Evolutionary conservation across 257 asterid genomes (phyloP).

Genomic region (Solanum bukasovii): DNA sequence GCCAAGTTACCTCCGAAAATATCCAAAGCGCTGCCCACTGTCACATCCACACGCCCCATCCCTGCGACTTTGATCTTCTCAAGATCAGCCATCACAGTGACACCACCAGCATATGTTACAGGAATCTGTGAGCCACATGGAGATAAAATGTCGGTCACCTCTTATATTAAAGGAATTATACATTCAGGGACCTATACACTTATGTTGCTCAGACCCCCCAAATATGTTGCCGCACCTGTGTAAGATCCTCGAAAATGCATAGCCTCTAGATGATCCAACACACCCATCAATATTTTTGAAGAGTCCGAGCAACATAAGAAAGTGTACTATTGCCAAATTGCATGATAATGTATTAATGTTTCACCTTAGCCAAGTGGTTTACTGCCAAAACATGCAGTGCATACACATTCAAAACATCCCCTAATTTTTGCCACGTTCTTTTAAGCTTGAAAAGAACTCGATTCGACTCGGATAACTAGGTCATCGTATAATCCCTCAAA

Average conservation of each 20-base stretch:
- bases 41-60: constrained; percentile 73
- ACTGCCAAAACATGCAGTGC: neutral
- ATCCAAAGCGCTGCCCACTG: constrained; percentile 93
- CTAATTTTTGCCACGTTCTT: neutral
- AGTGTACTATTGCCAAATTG: neutral
- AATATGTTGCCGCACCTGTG: neutral
- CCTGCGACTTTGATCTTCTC: constrained; percentile 78
- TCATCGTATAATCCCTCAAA: neutral
- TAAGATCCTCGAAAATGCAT: neutral
- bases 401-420: neutral
- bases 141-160: neutral
- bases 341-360: neutral
- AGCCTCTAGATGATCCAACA: neutral
- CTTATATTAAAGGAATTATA: neutral
- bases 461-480: neutral
- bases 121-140: constrained; percentile 49
- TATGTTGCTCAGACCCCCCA: neutral
- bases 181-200: neutral
- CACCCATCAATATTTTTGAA: neutral
- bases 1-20: constrained; percentile 84
- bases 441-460: neutral
- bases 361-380: neutral
- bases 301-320: neutral
- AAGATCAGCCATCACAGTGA: constrained; percentile 62
- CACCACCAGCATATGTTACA: constrained; percentile 96